Percentiles rank a stretch among this genome's conserved stretches.
Evolutionary conservation across 2,329 filamentous ascomycete species (phyloP).

Genomic region (Clonostachys chloroleuca): DNA sequence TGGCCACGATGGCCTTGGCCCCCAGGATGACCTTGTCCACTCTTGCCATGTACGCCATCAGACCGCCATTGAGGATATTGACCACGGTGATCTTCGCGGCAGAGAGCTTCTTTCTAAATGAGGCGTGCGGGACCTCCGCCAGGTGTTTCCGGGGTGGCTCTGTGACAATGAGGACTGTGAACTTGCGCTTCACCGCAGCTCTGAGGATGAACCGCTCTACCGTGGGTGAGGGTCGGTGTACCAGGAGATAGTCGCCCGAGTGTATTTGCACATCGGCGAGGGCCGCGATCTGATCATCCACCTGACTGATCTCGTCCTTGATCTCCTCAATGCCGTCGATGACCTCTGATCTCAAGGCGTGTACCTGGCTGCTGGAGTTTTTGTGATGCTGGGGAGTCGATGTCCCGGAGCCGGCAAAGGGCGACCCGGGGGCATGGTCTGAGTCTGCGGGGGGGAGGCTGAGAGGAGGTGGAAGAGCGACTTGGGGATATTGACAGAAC

Average conservation of each 20-base stretch:
- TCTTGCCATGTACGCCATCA: conserved; percentile 91
- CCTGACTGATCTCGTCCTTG: conserved; percentile 88
- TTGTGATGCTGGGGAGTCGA: conserved; percentile 38
- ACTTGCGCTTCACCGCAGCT: conserved; percentile 83
- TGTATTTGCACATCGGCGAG: conserved; percentile 91
- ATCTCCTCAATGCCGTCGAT: conserved; percentile 94
- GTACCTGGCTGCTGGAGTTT: conserved; percentile 37
- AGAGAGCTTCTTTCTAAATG: conserved; percentile 73
- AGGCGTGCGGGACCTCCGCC: conserved; percentile 35
- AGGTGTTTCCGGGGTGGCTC: conserved; percentile 38
- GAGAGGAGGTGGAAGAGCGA: conserved; percentile 85
- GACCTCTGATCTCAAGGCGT: conserved; percentile 83
- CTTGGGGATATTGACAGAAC: conserved; percentile 62
- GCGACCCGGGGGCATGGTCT: conserved; percentile 31
- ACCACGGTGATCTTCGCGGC: conserved; percentile 78
- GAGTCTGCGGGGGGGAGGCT: conserved; percentile 49
- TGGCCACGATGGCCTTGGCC: conserved; percentile 81
- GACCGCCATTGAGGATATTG: conserved; percentile 75
- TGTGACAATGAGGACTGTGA: conserved; percentile 83
- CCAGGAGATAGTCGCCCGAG: conserved; percentile 87
- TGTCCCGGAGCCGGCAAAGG: conserved; percentile 40
- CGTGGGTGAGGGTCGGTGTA: conserved; percentile 79
- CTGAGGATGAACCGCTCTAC: conserved; percentile 87
- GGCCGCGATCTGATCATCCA: conserved; percentile 87
- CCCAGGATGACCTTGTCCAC: conserved; percentile 94